Evolutionary conservation across 2,329 filamentous ascomycete genomes (phyloP).

Genomic region (Colletotrichum sp.): DNA sequence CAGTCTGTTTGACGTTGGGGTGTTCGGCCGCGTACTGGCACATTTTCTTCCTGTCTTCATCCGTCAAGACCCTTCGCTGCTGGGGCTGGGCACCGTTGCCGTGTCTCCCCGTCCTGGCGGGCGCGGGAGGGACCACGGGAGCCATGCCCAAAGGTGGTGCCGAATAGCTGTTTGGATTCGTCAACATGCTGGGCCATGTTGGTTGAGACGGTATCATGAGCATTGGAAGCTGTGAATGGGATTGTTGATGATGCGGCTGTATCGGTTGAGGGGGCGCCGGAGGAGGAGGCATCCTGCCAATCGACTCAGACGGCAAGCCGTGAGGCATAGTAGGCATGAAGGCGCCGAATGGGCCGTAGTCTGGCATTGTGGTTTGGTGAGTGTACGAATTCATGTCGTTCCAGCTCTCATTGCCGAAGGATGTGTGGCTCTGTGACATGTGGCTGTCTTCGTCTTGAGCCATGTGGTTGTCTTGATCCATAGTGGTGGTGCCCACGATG

Average conservation of each 20-base stretch:
- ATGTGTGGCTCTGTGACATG: slow-evolving; percentile 39
- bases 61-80: slow-evolving; percentile 86
- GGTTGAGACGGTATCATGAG: slow-evolving; percentile 72
- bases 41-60: slow-evolving; percentile 90
- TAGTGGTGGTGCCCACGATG: slow-evolving; percentile 48
- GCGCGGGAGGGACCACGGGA: slow-evolving; percentile 53
- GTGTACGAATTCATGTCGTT: slow-evolving; percentile 66
- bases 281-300: slow-evolving; percentile 62
- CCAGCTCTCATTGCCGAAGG: slow-evolving; percentile 56
- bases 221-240: slow-evolving; percentile 64
- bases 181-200: slow-evolving; percentile 83
- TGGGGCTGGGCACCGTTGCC: slow-evolving; percentile 59
- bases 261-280: slow-evolving; percentile 55
- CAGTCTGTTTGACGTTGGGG: slow-evolving; percentile 90
- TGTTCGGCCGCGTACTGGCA: slow-evolving; percentile 92
- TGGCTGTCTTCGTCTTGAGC: slow-evolving; percentile 40
- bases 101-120: slow-evolving; percentile 54
- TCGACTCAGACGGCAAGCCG: slow-evolving; percentile 54
- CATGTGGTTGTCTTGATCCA: slow-evolving; percentile 52
- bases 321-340: slow-evolving; percentile 61
- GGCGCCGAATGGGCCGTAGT: slow-evolving; percentile 62
- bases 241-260: slow-evolving; percentile 39
- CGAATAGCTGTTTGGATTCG: slow-evolving; percentile 70
- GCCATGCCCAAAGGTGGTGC: slow-evolving; percentile 65
- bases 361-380: slow-evolving; percentile 69